Evolutionary conservation across 345 rosid species (phyloP).

Genomic region (Brassica incana): DNA sequence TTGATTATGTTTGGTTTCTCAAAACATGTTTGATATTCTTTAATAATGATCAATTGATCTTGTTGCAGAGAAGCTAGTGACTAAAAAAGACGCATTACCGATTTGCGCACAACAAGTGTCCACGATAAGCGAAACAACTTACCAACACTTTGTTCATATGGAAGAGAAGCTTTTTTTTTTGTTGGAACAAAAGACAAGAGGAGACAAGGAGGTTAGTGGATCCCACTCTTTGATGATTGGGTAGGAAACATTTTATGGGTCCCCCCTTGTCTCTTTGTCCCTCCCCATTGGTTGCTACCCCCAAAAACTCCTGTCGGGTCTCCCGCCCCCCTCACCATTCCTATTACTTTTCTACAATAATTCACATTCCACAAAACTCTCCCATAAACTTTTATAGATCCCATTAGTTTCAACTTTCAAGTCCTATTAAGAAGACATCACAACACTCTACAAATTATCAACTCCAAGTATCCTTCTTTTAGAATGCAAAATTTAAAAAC

Average conservation of each 20-base stretch:
- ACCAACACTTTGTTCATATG: conserved; percentile 34
- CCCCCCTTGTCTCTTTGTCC: conserved; percentile 55
- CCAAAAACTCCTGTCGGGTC: conserved; percentile 22
- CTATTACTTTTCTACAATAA: conserved; percentile 30
- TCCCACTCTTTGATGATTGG: conserved; percentile 51
- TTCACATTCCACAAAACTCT: conserved; percentile 33
- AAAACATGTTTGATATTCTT: conserved; percentile 9
- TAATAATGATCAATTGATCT: conserved; percentile 9
- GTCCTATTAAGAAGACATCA: conserved; percentile 4
- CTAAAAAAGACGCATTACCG: conserved; percentile 16
- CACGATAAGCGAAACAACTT: conserved; percentile 35
- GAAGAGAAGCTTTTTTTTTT: conserved; percentile 20
- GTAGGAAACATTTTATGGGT: conserved; percentile 53
- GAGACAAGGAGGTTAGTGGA: conserved; percentile 43
- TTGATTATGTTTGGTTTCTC: conserved; percentile 10
- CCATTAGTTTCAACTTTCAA: conserved; percentile 32
- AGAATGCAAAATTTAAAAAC: conserved; percentile 3
- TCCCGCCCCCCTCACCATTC: neutral
- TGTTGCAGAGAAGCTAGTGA: neutral
- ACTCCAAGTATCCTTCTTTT: neutral
- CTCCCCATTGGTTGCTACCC: conserved; percentile 17
- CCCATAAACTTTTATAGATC: conserved; percentile 22
- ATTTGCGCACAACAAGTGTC: conserved; percentile 33
- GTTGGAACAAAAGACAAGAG: conserved; percentile 21
- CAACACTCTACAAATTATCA: neutral